Evolutionary conservation across 768 basidiomycete genomes (phyloP).

Genomic region (Collybia sordida): DNA sequence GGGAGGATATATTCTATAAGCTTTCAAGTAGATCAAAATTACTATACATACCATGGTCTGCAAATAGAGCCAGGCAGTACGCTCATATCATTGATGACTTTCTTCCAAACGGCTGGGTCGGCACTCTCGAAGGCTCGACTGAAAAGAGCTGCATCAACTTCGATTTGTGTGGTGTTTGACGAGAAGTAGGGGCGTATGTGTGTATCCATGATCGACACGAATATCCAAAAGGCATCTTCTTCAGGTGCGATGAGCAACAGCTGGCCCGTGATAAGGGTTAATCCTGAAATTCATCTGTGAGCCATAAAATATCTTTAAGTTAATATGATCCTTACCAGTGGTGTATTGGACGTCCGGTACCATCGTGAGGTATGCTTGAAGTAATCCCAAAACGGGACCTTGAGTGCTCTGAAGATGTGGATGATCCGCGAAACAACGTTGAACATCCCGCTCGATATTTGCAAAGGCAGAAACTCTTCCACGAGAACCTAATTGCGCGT

Average conservation of each 20-base stretch:
- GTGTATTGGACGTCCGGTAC: constrained; percentile 79
- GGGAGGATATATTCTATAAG: neutral
- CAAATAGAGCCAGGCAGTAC: constrained; percentile 60
- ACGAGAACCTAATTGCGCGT: constrained; percentile 58
- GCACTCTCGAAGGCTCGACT: constrained; percentile 64
- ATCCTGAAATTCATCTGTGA: constrained; percentile 38
- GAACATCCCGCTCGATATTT: constrained; percentile 62
- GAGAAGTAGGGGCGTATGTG: constrained; percentile 82
- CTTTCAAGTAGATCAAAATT: neutral
- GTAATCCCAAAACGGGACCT: constrained; percentile 53
- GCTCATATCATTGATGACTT: constrained; percentile 62
- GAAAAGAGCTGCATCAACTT: constrained; percentile 76
- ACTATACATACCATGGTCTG: constrained; percentile 55
- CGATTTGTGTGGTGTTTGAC: constrained; percentile 56
- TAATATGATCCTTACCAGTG: too few relatives aligned
- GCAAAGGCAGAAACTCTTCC: constrained; percentile 46
- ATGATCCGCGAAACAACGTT: constrained; percentile 53
- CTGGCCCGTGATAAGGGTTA: constrained; percentile 71
- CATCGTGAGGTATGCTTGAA: constrained; percentile 81
- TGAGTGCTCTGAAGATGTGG: constrained; percentile 56
- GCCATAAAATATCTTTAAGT: neutral
- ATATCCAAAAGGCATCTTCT: constrained; percentile 91
- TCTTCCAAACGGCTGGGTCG: constrained; percentile 62
- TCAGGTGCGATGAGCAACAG: constrained; percentile 75
- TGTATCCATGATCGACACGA: constrained; percentile 82